phyloP scores from a whole-genome alignment of 768 basidiomycete genomes.

The Termitomyces sp. region DNA sequence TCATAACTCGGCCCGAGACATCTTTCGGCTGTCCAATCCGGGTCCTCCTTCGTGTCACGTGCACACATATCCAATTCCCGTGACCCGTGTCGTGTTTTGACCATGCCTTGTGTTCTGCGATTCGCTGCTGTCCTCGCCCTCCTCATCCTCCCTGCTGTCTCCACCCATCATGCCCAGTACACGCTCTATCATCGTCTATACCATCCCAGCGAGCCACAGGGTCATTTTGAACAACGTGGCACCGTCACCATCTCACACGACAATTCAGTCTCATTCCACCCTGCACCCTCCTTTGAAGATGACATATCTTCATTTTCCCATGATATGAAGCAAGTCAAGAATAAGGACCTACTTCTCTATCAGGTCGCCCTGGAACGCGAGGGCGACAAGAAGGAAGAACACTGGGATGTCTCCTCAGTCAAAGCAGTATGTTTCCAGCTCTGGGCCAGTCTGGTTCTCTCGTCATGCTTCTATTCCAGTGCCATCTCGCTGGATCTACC shows the following conservation, averaged over 20 bases:
- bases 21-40: slow-evolving; percentile 10
- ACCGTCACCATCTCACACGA: slow-evolving; percentile 29
- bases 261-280: slow-evolving; percentile 30
- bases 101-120: slow-evolving; percentile 4
- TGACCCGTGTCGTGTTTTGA: neutral
- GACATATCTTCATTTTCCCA: slow-evolving; percentile 44
- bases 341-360: slow-evolving; percentile 47
- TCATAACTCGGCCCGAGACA: slow-evolving; percentile 6
- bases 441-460: slow-evolving; percentile 11
- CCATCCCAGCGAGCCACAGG: slow-evolving; percentile 35
- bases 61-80: neutral
- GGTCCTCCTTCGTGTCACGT: slow-evolving; percentile 8
- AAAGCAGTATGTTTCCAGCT: slow-evolving; percentile 44
- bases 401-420: slow-evolving; percentile 58
- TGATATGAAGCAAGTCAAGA: slow-evolving; percentile 27
- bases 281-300: slow-evolving; percentile 35
- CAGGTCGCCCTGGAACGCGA: slow-evolving; percentile 64
- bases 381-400: slow-evolving; percentile 32
- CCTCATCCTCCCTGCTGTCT: slow-evolving; percentile 6
- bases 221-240: slow-evolving; percentile 40
- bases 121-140: slow-evolving; percentile 9
- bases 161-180: slow-evolving; percentile 15
- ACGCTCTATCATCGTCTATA: slow-evolving; percentile 48
- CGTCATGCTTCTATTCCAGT: slow-evolving; percentile 36
- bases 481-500: slow-evolving; percentile 52